Conservation (phyloP, 2,329 filamentous ascomycete genomes). For the Pseudohalonectria lignicola region DNA sequence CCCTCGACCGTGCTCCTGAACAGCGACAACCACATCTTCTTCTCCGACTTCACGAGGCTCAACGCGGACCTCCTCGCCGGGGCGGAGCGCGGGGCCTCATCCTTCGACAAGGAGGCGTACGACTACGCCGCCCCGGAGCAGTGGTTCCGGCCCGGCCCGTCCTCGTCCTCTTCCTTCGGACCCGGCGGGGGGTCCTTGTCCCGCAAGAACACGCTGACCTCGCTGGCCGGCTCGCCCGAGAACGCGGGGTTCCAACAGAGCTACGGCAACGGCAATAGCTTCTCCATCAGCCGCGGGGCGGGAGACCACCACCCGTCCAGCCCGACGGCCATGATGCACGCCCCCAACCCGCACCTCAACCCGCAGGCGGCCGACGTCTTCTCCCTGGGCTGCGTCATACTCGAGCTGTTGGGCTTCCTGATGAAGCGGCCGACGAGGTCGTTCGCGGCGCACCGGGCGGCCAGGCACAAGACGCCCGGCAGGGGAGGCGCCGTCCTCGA, state of each 20-base stretch:
- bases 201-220: constrained; percentile 19
- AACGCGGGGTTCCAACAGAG: not conserved
- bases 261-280: constrained; percentile 15
- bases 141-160: constrained; percentile 37
- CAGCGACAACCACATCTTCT: constrained; percentile 53
- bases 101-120: constrained; percentile 58
- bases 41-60: constrained; percentile 48
- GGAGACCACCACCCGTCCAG: constrained; percentile 6
- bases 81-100: constrained; percentile 28
- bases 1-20: constrained; percentile 62
- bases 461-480: constrained; percentile 49
- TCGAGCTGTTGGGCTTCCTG: constrained; percentile 60
- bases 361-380: constrained; percentile 58
- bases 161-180: constrained; percentile 9
- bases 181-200: not conserved
- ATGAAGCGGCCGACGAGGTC: constrained; percentile 56
- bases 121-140: constrained; percentile 65
- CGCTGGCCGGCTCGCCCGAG: constrained; percentile 14
- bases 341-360: constrained; percentile 32
- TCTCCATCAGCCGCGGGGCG: constrained; percentile 21
- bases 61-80: constrained; percentile 28
- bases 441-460: constrained; percentile 55
- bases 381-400: constrained; percentile 60
- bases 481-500: constrained; percentile 53
- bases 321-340: constrained; percentile 21